These are phyloP conservation scores for Limtongia smithiae DNA, from an alignment of 805 yeast species.

Conservation along the genomic window DNA sequence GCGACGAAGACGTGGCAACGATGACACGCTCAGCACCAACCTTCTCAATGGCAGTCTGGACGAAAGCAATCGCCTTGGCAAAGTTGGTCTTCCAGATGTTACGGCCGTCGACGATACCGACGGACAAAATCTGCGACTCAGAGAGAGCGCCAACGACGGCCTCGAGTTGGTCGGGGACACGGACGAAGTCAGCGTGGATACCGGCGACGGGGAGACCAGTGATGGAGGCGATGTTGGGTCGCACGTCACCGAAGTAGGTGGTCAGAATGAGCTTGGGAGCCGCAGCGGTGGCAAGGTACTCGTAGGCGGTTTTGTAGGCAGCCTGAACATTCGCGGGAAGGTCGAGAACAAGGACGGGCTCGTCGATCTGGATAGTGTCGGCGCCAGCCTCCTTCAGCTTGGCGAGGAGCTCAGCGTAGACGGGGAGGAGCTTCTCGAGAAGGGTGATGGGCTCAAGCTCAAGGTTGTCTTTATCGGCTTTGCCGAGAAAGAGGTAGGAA, in stretches of 20 bases:
- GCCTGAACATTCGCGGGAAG: conserved; percentile 77
- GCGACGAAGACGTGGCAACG: conserved; percentile 93
- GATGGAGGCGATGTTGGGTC: conserved; percentile 90
- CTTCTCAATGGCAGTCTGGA: conserved; percentile 76
- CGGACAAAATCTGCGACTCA: conserved; percentile 77
- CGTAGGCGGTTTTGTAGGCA: conserved; percentile 86
- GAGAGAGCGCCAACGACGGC: conserved; percentile 66
- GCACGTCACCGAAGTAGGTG: conserved; percentile 96
- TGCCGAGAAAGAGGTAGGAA: conserved; percentile 91
- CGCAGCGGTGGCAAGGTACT: conserved; percentile 62
- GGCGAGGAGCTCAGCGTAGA: conserved; percentile 81
- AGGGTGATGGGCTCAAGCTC: conserved; percentile 91
- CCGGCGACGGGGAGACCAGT: conserved; percentile 89
- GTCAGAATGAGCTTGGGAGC: conserved; percentile 79
- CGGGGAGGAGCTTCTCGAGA: conserved; percentile 86
- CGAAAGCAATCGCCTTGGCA: conserved; percentile 76
- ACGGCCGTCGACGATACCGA: conserved; percentile 98
- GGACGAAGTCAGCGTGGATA: conserved; percentile 93
- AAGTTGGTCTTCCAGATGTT: conserved; percentile 99
- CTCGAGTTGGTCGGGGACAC: conserved; percentile 94
- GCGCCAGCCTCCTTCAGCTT: conserved; percentile 95
- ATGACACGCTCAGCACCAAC: conserved; percentile 82
- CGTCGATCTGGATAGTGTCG: conserved; percentile 90
- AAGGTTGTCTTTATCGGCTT: conserved; percentile 95
- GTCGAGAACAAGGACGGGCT: conserved; percentile 94